phyloP scores from a whole-genome alignment of 2,329 filamentous ascomycete genomes.

The Iodosphaeria phyllophila region DNA sequence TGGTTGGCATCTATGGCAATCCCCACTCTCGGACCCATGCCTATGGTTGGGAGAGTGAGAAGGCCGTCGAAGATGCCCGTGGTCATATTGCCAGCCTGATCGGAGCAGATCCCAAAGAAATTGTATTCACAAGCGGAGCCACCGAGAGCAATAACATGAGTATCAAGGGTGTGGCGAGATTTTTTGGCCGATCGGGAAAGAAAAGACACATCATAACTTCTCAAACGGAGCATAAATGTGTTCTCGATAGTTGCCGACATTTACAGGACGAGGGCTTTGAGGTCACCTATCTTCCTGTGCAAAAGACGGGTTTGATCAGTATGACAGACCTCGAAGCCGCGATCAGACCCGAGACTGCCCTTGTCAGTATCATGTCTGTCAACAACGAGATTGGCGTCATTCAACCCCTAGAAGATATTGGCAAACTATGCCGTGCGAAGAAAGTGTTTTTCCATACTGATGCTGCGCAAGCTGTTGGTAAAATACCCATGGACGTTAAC shows the following conservation, averaged over 20 bases:
- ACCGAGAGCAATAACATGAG: conserved; percentile 99
- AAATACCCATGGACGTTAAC: conserved; percentile 92
- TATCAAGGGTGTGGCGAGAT: conserved; percentile 92
- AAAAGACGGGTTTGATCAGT: conserved; percentile 67
- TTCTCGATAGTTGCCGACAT: conserved; percentile 91
- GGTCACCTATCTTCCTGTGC: conserved; percentile 88
- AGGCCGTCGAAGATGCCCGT: conserved; percentile 76
- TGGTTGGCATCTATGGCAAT: conserved; percentile 87
- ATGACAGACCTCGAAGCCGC: conserved; percentile 73
- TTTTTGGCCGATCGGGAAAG: conserved; percentile 83
- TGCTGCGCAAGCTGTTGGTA: conserved; percentile 91
- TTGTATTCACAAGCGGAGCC: conserved; percentile 94
- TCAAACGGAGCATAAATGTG: conserved; percentile 98
- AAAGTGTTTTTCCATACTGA: conserved; percentile 98
- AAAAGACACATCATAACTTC: conserved; percentile 97
- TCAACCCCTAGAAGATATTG: conserved; percentile 85
- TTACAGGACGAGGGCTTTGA: conserved; percentile 93
- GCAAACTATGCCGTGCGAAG: conserved; percentile 72
- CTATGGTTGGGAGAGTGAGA: conserved; percentile 97
- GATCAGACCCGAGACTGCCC: conserved; percentile 73
- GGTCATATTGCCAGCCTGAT: conserved; percentile 71
- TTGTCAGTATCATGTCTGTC: conserved; percentile 96
- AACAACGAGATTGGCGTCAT: conserved; percentile 99
- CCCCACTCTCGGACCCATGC: conserved; percentile 94
- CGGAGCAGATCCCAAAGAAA: conserved; percentile 90